Conservation (phyloP, 495 filamentous ascomycete genomes). For the Bathelium albidoporum region DNA sequence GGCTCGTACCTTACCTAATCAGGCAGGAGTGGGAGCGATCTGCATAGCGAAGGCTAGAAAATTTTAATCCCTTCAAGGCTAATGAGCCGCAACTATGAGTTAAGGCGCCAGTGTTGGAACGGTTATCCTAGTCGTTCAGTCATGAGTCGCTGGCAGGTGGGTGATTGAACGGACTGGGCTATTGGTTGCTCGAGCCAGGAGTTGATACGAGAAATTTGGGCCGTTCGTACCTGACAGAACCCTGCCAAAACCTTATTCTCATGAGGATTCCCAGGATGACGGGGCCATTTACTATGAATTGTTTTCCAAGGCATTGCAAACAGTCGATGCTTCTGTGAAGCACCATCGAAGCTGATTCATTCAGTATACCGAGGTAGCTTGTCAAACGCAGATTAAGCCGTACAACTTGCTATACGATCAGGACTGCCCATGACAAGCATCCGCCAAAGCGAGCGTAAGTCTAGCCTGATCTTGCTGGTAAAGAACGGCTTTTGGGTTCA, state of each 20-base stretch:
- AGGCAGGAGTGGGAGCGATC: background rate
- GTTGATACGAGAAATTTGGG: background rate
- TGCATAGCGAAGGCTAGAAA: background rate
- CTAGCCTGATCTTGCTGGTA: too few relatives aligned
- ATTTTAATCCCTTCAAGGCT: background rate
- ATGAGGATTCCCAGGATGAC: too few relatives aligned
- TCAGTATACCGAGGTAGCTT: background rate
- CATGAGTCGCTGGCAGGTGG: background rate
- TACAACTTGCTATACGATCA: too few relatives aligned
- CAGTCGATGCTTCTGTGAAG: too few relatives aligned
- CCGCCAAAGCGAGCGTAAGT: too few relatives aligned
- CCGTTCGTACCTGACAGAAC: background rate
- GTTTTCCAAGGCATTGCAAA: too few relatives aligned
- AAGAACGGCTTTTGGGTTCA: too few relatives aligned
- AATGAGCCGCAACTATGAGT: background rate
- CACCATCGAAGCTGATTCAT: background rate
- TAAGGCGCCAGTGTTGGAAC: background rate
- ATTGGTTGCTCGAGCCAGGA: background rate
- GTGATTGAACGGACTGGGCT: background rate
- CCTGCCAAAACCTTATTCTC: too few relatives aligned
- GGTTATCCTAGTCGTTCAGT: background rate
- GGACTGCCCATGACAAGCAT: too few relatives aligned
- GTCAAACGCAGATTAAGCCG: background rate
- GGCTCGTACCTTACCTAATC: background rate
- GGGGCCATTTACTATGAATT: too few relatives aligned